Evolutionary conservation across 2,329 filamentous ascomycete species (phyloP).

Genomic region (Curvularia lunata): DNA sequence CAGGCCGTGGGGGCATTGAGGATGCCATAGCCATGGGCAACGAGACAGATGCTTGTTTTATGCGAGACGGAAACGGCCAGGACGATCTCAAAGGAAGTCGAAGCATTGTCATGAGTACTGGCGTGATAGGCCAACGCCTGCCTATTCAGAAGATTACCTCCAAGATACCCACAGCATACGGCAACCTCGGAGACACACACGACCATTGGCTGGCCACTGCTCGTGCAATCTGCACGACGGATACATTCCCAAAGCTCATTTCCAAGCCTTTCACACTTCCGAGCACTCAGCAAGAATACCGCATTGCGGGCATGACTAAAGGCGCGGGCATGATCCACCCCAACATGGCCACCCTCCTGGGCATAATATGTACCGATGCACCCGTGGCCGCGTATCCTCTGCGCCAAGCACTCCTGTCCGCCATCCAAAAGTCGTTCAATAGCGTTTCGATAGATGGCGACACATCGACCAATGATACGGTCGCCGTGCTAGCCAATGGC

Average conservation of each 20-base stretch:
- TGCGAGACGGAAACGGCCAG: conserved; percentile 40
- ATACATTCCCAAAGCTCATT: conserved; percentile 96
- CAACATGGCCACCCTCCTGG: conserved; percentile 96
- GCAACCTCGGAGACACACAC: conserved; percentile 74
- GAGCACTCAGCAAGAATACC: conserved; percentile 78
- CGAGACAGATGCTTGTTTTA: conserved; percentile 72
- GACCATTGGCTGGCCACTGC: conserved; percentile 86
- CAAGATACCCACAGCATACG: conserved; percentile 78
- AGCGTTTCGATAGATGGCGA: conserved; percentile 96
- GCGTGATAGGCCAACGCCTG: conserved; percentile 92
- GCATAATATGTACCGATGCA: conserved; percentile 89
- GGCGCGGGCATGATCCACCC: conserved; percentile 99
- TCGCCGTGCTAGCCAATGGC: conserved; percentile 93
- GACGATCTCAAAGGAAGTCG: conserved; percentile 58
- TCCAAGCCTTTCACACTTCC: conserved; percentile 85
- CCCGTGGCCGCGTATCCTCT: conserved; percentile 74
- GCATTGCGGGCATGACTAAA: conserved; percentile 94
- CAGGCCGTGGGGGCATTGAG: conserved; percentile 84
- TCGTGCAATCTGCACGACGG: conserved; percentile 94
- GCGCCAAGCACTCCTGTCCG: conserved; percentile 71
- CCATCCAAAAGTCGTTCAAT: conserved; percentile 89
- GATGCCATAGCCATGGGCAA: conserved; percentile 86
- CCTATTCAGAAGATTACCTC: conserved; percentile 89
- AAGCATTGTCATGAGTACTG: conserved; percentile 98
- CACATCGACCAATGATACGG: conserved; percentile 96